phyloP scores from a whole-genome alignment of 2,329 filamentous ascomycete genomes.

The Colletotrichum euphorbiae region DNA sequence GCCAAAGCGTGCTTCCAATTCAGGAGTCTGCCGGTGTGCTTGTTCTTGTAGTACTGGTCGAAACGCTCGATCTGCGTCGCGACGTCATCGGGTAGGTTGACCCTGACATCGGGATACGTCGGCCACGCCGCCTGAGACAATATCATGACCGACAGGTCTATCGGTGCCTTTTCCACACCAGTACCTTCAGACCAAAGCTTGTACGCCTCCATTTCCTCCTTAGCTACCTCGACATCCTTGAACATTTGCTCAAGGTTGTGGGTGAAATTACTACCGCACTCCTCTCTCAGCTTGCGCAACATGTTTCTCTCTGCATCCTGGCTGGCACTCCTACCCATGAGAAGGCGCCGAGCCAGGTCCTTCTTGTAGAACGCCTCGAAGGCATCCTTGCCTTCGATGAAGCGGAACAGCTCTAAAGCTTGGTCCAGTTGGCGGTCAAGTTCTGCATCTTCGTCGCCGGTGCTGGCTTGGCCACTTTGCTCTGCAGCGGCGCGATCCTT shows the following conservation, averaged over 20 bases:
- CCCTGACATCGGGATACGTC: constrained; percentile 79
- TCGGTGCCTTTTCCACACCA: constrained; percentile 53
- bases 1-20: constrained; percentile 95
- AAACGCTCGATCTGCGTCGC: constrained; percentile 83
- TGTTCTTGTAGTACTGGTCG: constrained; percentile 86
- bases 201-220: constrained; percentile 93
- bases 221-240: constrained; percentile 93
- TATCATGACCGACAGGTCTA: constrained; percentile 88
- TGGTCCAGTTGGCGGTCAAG: constrained; percentile 93
- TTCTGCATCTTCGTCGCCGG: constrained; percentile 90
- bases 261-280: constrained; percentile 94
- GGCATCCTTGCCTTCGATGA: constrained; percentile 96
- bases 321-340: constrained; percentile 93
- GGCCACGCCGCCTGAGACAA: constrained; percentile 95
- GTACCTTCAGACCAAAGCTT: constrained; percentile 65
- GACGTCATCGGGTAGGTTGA: constrained; percentile 82
- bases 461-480: constrained; percentile 72
- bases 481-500: constrained; percentile 69
- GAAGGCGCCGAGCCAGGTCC: constrained; percentile 86
- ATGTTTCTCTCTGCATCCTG: constrained; percentile 96
- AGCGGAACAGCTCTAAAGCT: constrained; percentile 93
- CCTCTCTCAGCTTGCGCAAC: constrained; percentile 89
- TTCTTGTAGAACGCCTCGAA: constrained; percentile 99
- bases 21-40: constrained; percentile 88
- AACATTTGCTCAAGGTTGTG: constrained; percentile 99